These are phyloP conservation scores for Batkoa obscura DNA, from an alignment of 371 early-diverging fungal species.

Conservation along the genomic window DNA sequence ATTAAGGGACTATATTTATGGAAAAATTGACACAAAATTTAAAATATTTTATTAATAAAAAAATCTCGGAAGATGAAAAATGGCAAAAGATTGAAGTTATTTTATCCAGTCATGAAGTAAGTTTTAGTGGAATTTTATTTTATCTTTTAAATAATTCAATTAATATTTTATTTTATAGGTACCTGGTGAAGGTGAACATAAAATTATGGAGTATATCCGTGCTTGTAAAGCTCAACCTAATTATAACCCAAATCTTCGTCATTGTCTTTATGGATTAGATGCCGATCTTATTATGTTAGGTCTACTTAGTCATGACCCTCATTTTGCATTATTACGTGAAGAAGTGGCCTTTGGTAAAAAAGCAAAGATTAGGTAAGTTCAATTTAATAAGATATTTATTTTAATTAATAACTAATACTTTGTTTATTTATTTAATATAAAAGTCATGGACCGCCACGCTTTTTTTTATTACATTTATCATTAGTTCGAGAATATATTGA, in stretches of 20 bases:
- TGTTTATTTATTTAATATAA: too few relatives aligned
- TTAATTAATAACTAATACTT: slow-evolving; percentile 12
- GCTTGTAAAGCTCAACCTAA: slow-evolving; percentile 53
- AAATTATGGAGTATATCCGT: slow-evolving; percentile 97
- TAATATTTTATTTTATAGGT: slow-evolving; percentile 17
- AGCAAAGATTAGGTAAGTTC: background rate
- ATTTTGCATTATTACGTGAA: slow-evolving; percentile 90
- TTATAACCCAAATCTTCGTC: slow-evolving; percentile 69
- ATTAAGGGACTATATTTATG: slow-evolving; percentile 93
- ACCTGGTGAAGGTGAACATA: slow-evolving; percentile 99
- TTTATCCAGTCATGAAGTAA: slow-evolving; percentile 71
- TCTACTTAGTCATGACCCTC: slow-evolving; percentile 84
- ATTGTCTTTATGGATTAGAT: slow-evolving; percentile 96
- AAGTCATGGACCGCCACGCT: slow-evolving; percentile 41
- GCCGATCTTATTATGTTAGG: slow-evolving; percentile 99
- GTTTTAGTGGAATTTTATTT: background rate
- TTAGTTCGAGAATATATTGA: slow-evolving; percentile 65
- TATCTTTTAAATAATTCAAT: background rate
- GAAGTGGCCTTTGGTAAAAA: slow-evolving; percentile 77
- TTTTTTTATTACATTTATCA: slow-evolving; percentile 67
- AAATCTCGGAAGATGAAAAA: slow-evolving; percentile 70
- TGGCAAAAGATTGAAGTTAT: slow-evolving; percentile 84
- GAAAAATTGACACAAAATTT: slow-evolving; percentile 61
- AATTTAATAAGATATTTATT: background rate
- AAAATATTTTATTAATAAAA: slow-evolving; percentile 77